phyloP scores from a whole-genome alignment of 1,284 basidiomycete species.

The Leccinum holopus region DNA sequence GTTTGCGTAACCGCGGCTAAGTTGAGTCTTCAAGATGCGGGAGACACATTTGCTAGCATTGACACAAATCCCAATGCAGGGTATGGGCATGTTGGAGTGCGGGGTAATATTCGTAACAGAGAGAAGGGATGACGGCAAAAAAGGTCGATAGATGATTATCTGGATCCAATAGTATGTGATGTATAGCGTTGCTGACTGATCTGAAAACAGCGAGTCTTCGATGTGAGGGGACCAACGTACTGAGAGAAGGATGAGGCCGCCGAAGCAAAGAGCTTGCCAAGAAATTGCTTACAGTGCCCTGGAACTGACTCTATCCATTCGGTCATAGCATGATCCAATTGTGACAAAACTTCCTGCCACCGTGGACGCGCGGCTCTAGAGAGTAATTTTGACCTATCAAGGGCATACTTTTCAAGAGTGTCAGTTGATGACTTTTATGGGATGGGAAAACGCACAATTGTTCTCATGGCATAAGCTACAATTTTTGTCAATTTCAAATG shows the following conservation, averaged over 20 bases:
- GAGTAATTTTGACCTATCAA: slow-evolving; percentile 60
- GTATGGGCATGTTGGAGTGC: slow-evolving; percentile 38
- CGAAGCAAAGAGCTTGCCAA: not conserved
- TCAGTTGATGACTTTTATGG: slow-evolving; percentile 7
- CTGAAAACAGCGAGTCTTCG: slow-evolving; percentile 53
- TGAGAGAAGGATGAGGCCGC: slow-evolving; percentile 29
- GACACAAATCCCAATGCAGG: slow-evolving; percentile 63
- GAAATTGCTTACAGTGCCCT: slow-evolving; percentile 53
- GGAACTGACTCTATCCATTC: slow-evolving; percentile 75
- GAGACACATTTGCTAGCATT: slow-evolving; percentile 64
- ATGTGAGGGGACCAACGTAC: slow-evolving; percentile 69
- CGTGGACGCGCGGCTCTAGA: slow-evolving; percentile 49
- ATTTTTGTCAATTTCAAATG: slow-evolving; percentile 72
- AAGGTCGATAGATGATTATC: slow-evolving; percentile 76
- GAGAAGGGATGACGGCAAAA: slow-evolving; percentile 50
- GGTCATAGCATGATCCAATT: slow-evolving; percentile 68
- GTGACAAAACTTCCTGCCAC: slow-evolving; percentile 64
- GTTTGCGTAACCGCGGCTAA: slow-evolving; percentile 42
- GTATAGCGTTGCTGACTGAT: slow-evolving; percentile 69
- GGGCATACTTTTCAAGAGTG: slow-evolving; percentile 59
- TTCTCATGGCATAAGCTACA: slow-evolving; percentile 66
- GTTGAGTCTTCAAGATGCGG: slow-evolving; percentile 57
- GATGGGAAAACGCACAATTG: slow-evolving; percentile 49
- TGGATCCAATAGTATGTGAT: slow-evolving; percentile 67
- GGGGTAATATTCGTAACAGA: slow-evolving; percentile 24